Evolutionary conservation across 2,329 filamentous ascomycete genomes (phyloP), one percentile per base, ranked within the genome.

Genomic region (Pleomassaria siparia): DNA sequence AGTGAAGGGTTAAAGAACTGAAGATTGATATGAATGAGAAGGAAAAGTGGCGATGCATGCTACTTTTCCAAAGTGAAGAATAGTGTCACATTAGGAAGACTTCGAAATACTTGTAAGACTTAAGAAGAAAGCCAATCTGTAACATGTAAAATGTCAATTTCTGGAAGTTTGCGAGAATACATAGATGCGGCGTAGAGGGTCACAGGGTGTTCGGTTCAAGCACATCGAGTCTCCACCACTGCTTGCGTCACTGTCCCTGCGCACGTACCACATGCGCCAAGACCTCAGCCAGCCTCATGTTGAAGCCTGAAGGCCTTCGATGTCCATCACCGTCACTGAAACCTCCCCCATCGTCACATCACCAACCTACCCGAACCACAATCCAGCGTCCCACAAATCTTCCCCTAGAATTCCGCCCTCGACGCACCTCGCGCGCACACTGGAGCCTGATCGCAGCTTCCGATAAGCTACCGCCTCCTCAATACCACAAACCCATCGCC

Each of bases 391-490:
- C 6, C 28, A 13, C 28, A 25, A 9, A 44, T 43, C 41, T 24
- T 9, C 37, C 15, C 16, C 15, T 20, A 26, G 5, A 18, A 7
- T 8, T 18, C 26, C 16, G 3, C 24, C 39, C 7, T 9, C 22
- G n/a, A 4, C 15, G n/a, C 4, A 16, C n/a, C 16, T 15, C 22
- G 39, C 13, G 11, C 12, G 16, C 42, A 26, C 2, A 25, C 11
- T 22, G 16, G 29, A 30, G 20, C 16, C 12, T 13, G 20, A 37
- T 16, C 40, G 9, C 8, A 43, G 30, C 43, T 22, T 35, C 44
- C 32, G 32, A 50, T 46, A 50, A 50, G 44, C 44, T 49, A 49
- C 46, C 40, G 42, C 44, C 29, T 24, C 43, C 40, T 37, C 20
- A 42, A n/a, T 36, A 26, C 37, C 18, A 7, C 20, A 37, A 18